Evolutionary conservation across 768 basidiomycete species (phyloP), one percentile per base, ranked within the genome.

Genomic region (Wakefieldia striispora): DNA sequence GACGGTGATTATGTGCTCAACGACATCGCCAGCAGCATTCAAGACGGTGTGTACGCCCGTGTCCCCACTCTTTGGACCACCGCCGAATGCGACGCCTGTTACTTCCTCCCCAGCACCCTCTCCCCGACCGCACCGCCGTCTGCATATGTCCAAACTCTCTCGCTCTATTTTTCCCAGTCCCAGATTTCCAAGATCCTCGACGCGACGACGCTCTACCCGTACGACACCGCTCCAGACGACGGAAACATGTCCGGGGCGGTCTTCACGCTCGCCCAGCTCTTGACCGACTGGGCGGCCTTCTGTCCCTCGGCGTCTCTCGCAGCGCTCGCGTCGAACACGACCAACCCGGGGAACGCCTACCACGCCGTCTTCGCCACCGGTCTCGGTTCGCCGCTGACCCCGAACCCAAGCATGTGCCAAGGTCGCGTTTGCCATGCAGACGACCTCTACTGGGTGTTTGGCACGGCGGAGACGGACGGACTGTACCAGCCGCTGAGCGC

Each of bases 371-470:
- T 60, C n/a, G 40, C 41, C 4, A 34, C 40, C 3, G 48, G 55
- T 11, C 47, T 54, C 7, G 51, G 47, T 3, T 47, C 38, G 2
- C 53, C 59, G 7, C 43, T 62, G 31, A 62, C 45, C 6, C 43
- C 51, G 1, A 62, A 50, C 24, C 57, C 47, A 3, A 3, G 0
- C 4, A 55, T 48, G 20, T 62, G 59, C 38, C 44, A 14, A 0
- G 50, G 50, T n/a, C 60, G 29, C 1, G 57, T 54, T 6, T 59
- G 61, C 21, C 61, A 57, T 6, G 47, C 55, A 0, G 61, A 62
- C 26, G 55, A 62, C 13, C 51, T 62, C 6, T 60, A 54, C 31
- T 63, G 31, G 46, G 35, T 51, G 2, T 63, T 63, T 21, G 55
- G 52, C 6, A 60, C 41, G 31, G 55, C 47, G 12, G 61, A 57